Conservation (phyloP, 2,329 filamentous ascomycete genomes). For the Cladorrhinum sp. region DNA sequence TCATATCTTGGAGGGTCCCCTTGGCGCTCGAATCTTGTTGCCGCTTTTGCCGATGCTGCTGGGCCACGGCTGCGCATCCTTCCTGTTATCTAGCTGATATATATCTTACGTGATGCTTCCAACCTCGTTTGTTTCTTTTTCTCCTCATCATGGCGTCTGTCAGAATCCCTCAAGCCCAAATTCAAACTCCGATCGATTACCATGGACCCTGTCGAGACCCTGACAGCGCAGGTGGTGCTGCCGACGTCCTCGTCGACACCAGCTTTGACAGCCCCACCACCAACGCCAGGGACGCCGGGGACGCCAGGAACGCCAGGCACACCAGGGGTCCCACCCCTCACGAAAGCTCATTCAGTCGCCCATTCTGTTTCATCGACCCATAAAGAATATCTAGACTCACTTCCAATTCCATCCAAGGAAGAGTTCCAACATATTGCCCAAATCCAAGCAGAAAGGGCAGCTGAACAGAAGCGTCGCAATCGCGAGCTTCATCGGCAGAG, state of each 20-base stretch:
- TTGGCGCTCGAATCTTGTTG: background rate
- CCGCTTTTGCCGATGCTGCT: background rate
- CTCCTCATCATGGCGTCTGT: background rate
- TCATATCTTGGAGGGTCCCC: background rate
- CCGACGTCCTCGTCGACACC: slow-evolving; percentile 2
- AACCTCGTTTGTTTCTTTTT: background rate
- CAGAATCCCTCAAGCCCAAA: background rate
- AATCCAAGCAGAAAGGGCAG: slow-evolving; percentile 25
- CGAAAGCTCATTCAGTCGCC: background rate
- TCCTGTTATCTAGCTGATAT: background rate
- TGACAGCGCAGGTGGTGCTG: background rate
- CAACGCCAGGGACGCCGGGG: background rate
- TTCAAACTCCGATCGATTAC: too few relatives aligned
- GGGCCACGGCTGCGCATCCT: background rate
- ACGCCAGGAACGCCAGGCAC: background rate
- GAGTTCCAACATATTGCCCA: slow-evolving; percentile 27
- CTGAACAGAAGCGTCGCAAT: slow-evolving; percentile 24
- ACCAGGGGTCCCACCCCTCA: background rate
- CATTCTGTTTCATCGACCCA: slow-evolving; percentile 9
- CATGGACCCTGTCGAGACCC: background rate
- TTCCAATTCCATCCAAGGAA: slow-evolving; percentile 22
- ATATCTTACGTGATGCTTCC: background rate
- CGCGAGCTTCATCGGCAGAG: slow-evolving; percentile 22
- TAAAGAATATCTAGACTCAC: slow-evolving; percentile 25
- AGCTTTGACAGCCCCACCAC: background rate